Evolutionary conservation across 495 filamentous ascomycete species (phyloP), one percentile per base, ranked within the genome.

Genomic region (Astrocystis sublimbata): DNA sequence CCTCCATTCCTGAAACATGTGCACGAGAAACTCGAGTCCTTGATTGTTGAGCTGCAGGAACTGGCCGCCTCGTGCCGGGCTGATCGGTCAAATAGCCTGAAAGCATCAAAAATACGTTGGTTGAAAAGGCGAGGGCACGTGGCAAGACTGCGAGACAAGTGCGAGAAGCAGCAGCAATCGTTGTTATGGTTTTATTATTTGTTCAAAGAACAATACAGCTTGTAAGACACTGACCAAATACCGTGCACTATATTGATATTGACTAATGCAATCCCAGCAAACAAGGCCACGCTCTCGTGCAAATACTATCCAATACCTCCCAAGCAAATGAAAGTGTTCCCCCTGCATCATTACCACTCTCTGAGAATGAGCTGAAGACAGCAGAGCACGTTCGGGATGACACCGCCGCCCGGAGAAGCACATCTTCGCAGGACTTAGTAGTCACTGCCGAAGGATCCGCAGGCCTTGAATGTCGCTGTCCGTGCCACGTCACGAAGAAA

Each of bases 21-120:
- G n/a, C 35, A 24, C 26, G 30, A 9, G 19, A 36, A 55, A 3
- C 3, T 55, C 52, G 52, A 55, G 52, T 42, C 36, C 21, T 10
- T 42, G 23, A 42, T 30, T 8, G 35, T 5, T 7, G 21, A 24
- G 4, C 52, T 55, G 10, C 52, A 55, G 42, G 23, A 8, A 19
- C 36, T 55, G 19, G 52, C 15, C 7, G 52, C 40, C 21, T 42
- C 35, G 8, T 55, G 36, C 19, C 23, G 28, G 21, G n/a, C 12
- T 6, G 52, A 55, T 1, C 21, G 4, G 12, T 7, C 4, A 10
- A 17, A 17, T 19, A 41, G 23, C 2, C 23, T 30, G 52, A 55
- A 28, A n/a, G 35, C 36, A 28, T 55, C 52, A 12, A 55, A 42
- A 8, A 35, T 55, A 13, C 52, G 52, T 28, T 55, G 52, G 52